A percentile compares a stretch with the other conserved stretches of the same genome.
These are phyloP conservation scores for Rhododendron simsii DNA, from an alignment of 148 eudicot genomes.

Conservation along the genomic window DNA sequence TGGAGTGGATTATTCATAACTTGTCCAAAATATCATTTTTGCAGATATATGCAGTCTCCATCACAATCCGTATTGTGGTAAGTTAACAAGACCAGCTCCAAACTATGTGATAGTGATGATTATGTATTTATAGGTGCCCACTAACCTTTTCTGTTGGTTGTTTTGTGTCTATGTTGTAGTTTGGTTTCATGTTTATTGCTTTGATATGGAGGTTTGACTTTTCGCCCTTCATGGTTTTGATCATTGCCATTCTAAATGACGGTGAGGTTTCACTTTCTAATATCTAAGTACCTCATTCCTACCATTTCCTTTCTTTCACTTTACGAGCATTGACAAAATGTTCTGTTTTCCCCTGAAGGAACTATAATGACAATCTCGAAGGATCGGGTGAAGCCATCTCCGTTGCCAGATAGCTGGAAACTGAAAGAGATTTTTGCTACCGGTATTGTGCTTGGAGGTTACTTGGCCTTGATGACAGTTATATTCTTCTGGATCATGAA, in stretches of 20 bases:
- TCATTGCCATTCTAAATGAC: slow-evolving; percentile 91
- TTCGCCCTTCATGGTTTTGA: slow-evolving; percentile 99
- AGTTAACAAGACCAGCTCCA: slow-evolving; percentile 16
- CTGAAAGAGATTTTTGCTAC: slow-evolving; percentile 91
- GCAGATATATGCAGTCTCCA: slow-evolving; percentile 97
- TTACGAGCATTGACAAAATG: neutral
- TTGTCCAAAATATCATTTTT: neutral
- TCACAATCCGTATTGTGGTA: slow-evolving; percentile 99
- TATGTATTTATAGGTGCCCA: neutral
- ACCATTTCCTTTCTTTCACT: neutral
- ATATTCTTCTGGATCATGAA: slow-evolving; percentile 82
- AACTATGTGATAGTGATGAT: too few relatives aligned
- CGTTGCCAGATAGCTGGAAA: slow-evolving; percentile 97
- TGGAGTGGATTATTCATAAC: neutral
- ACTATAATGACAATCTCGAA: slow-evolving; percentile 98
- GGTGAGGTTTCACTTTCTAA: slow-evolving; percentile 37
- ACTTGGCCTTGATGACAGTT: slow-evolving; percentile 88
- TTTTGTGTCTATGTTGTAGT: slow-evolving; percentile 32
- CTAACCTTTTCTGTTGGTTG: neutral
- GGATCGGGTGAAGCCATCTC: slow-evolving; percentile 95
- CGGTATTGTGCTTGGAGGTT: slow-evolving; percentile 88
- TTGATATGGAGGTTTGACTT: slow-evolving; percentile 94
- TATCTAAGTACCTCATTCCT: neutral
- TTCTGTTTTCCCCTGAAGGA: slow-evolving; percentile 30
- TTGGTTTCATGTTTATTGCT: slow-evolving; percentile 93